phyloP scores from a whole-genome alignment of 768 basidiomycete genomes.

The Leccinum sublutescens region DNA sequence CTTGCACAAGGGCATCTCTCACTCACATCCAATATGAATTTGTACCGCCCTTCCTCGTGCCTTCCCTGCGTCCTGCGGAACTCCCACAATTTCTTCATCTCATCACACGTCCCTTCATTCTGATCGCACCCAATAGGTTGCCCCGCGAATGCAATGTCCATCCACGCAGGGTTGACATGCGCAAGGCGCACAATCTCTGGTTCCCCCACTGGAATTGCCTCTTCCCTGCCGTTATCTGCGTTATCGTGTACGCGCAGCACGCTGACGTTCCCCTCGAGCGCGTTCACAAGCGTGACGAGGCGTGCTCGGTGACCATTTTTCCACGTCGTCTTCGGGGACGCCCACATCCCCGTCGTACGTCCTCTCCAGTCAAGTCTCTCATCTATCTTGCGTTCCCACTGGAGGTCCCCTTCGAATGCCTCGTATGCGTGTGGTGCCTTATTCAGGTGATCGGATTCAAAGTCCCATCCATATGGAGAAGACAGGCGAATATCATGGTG shows the following conservation, averaged over 20 bases:
- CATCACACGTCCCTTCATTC: constrained; percentile 34
- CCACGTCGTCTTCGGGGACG: constrained; percentile 44
- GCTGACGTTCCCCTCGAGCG: constrained; percentile 38
- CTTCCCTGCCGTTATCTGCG: not conserved
- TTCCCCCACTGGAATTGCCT: constrained; percentile 36
- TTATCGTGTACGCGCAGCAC: constrained; percentile 36
- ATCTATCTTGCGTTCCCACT: constrained; percentile 62
- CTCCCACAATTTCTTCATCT: constrained; percentile 46
- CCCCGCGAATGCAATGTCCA: constrained; percentile 61
- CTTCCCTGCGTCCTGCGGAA: constrained; percentile 45
- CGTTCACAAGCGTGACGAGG: constrained; percentile 44
- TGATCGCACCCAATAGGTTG: constrained; percentile 41
- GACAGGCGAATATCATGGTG: constrained; percentile 58
- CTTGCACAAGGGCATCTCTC: not conserved
- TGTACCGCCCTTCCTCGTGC: constrained; percentile 54
- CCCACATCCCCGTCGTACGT: constrained; percentile 63
- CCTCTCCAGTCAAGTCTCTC: constrained; percentile 72
- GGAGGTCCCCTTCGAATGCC: constrained; percentile 47
- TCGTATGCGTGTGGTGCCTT: constrained; percentile 15
- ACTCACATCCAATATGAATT: constrained; percentile 59
- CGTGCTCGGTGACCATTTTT: constrained; percentile 46
- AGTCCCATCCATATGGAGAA: constrained; percentile 46
- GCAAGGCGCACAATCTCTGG: constrained; percentile 36
- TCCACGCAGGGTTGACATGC: constrained; percentile 49
- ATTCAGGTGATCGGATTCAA: constrained; percentile 28